Evolutionary conservation across 805 yeast species (phyloP), one percentile per base, ranked within the genome.

Genomic region (Starmerella khaoyaiensis): DNA sequence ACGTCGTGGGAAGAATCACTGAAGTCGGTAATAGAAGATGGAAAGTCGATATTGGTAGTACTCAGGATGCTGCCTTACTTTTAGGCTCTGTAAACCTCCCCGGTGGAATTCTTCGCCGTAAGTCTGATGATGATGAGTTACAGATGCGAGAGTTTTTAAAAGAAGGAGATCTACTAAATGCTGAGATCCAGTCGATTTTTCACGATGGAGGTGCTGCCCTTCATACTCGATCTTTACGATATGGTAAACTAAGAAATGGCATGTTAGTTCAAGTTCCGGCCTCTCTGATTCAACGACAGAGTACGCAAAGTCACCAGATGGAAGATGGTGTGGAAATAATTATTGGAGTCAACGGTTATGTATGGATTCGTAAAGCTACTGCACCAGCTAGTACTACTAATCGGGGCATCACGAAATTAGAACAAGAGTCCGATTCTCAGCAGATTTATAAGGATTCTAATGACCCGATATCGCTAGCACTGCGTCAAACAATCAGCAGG

Each of bases 1-100:
- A 90, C 57, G 68, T 90, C 17, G 76, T 90, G 17, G 99, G 99
- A 1, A 66, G 98, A 44, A 78, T 90, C 47, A 77, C 90, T 2
- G 97, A 90, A 51, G 96, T 87, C 5, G 94, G 94, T 1, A 79
- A 79, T 45, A 81, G 78, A 55, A 67, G 97, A 50, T 90, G 99
- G 98, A 83, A 79, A 55, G 97, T 90, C 12, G 95, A 87, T 51
- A 83, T 90, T 46, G 97, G 97, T 21, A 82, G 83, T n/a, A 78
- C 76, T 52, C 94, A 82, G 53, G 87, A 84, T 55, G 97, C 96
- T 0, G 76, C 82, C 0, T 62, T 90, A 44, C 78, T 82, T 83
- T 67, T 93, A 40, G 98, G 98, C 10, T 82, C 95, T 1, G 94
- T 90, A 16, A 90, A 90, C 57, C 67, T 90, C 45, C 99, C 99